Base-by-base conservation (phyloP, 495 filamentous ascomycete genomes). In the Bathelium albidoporum region DNA sequence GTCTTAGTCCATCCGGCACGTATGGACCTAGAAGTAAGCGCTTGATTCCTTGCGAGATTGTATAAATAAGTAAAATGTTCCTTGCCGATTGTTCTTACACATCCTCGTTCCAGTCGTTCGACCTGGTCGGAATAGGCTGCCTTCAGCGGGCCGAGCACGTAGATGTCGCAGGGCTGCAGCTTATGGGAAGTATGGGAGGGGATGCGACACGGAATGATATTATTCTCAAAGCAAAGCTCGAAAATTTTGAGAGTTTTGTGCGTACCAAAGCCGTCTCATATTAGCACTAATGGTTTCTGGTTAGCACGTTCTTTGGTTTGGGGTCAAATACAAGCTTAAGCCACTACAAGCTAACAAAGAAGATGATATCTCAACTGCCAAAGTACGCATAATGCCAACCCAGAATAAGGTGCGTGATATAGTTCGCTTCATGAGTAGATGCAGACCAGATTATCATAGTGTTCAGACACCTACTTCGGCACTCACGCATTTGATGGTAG, bases 141-240 rank as follows among this genome's bases (percentile, higher is more conserved):
- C 32, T 65, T 60, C 26, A 66, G 36, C 2, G 65, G 62, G 32
- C 7, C 55, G 39, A 64, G 65, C 9, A 66, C 65, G 24, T 26
- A 28, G 36, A 64, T n/a, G 32, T 65, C 62, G 28, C 64, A 65
- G 58, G 64, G 64, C 32, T 63, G 64, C 22, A 66, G 65, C 58
- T 66, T 64, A 32, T 66, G 53, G 32, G 55, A 66, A 22, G 65
- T 66, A 36, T 66, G 65, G n/a, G 62, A 66, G 26, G 65, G 65
- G 7, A 66, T 10, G 31, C 65, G 62, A 60, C 62, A 59, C 16
- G 65, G 62, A 29, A 59, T 43, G 34, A 66, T 64, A 32, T 66
- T 66, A 62, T 66, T 65, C 16, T 36, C 62, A 45, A 66, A 65
- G 41, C 65, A 66, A 65, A 28, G 65, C 62, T 64, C 62, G 9